phyloP scores from a whole-genome alignment of 495 filamentous ascomycete species.

The Cercophora scortea region DNA sequence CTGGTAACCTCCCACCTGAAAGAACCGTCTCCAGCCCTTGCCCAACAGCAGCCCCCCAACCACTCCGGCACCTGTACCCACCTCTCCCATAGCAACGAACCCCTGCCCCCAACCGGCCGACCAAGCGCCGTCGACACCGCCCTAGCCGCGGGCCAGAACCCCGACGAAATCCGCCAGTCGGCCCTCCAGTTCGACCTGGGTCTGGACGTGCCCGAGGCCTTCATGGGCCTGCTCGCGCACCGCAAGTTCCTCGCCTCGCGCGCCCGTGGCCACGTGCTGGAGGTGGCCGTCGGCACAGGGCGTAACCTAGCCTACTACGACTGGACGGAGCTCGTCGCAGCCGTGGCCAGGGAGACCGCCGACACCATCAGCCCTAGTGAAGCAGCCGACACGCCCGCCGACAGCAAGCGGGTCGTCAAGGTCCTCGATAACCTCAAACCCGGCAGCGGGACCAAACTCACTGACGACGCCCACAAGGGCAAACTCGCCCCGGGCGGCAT shows the following conservation, averaged over 20 bases:
- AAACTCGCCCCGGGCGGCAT: background rate
- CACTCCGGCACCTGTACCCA: background rate
- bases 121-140: conserved; percentile 3
- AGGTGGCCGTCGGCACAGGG: conserved; percentile 87
- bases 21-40: background rate
- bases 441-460: background rate
- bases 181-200: conserved; percentile 22
- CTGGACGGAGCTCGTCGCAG: conserved; percentile 28
- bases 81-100: background rate
- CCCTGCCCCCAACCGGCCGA: conserved; percentile 9
- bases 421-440: conserved; percentile 2
- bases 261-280: conserved; percentile 75
- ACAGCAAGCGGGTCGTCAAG: conserved; percentile 4
- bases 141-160: conserved; percentile 1
- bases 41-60: too few species aligned
- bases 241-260: conserved; percentile 52
- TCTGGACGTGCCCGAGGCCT: conserved; percentile 53
- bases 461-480: background rate
- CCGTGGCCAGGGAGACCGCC: background rate
- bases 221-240: conserved; percentile 55
- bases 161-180: conserved; percentile 6
- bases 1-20: conserved; percentile 21
- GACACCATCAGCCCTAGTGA: background rate
- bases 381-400: background rate
- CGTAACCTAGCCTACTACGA: conserved; percentile 73